A percentile compares a stretch with the other conserved stretches of the same genome.
phyloP scores from a whole-genome alignment of 768 basidiomycete species.

The Phallus indusiatus region DNA sequence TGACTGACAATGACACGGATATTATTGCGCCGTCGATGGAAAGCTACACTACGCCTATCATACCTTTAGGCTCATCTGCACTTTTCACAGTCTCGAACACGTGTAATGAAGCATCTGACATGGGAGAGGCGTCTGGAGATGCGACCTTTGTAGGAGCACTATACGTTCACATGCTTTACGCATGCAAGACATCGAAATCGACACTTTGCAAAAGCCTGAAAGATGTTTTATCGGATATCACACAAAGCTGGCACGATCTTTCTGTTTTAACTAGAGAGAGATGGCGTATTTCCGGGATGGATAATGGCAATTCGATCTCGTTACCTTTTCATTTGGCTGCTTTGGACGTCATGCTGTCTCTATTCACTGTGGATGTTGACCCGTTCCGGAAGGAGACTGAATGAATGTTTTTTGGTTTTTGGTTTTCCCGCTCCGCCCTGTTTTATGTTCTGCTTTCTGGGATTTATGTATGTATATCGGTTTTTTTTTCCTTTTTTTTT shows the following conservation, averaged over 20 bases:
- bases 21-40: slow-evolving; percentile 24
- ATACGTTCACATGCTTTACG: slow-evolving; percentile 53
- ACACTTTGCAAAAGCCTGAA: slow-evolving; percentile 25
- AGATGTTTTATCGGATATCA: slow-evolving; percentile 43
- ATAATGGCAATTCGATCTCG: slow-evolving; percentile 35
- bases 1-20: slow-evolving; percentile 18
- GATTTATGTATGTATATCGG: not conserved
- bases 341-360: slow-evolving; percentile 13
- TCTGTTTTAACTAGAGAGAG: slow-evolving; percentile 44
- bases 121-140: slow-evolving; percentile 22
- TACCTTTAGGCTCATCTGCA: slow-evolving; percentile 48
- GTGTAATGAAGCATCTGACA: not conserved
- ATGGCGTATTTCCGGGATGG: slow-evolving; percentile 27
- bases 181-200: slow-evolving; percentile 33
- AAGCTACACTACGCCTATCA: slow-evolving; percentile 28
- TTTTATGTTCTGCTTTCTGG: not conserved
- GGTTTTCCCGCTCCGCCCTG: not conserved
- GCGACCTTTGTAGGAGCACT: slow-evolving; percentile 40
- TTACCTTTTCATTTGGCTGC: slow-evolving; percentile 72
- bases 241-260: slow-evolving; percentile 61
- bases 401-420: not conserved
- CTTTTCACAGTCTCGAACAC: slow-evolving; percentile 46
- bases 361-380: not conserved
- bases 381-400: not conserved
- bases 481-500: not conserved